These are phyloP conservation scores for Malassezia yamatoensis DNA, from an alignment of 1,284 basidiomycete genomes.

Conservation along the genomic window DNA sequence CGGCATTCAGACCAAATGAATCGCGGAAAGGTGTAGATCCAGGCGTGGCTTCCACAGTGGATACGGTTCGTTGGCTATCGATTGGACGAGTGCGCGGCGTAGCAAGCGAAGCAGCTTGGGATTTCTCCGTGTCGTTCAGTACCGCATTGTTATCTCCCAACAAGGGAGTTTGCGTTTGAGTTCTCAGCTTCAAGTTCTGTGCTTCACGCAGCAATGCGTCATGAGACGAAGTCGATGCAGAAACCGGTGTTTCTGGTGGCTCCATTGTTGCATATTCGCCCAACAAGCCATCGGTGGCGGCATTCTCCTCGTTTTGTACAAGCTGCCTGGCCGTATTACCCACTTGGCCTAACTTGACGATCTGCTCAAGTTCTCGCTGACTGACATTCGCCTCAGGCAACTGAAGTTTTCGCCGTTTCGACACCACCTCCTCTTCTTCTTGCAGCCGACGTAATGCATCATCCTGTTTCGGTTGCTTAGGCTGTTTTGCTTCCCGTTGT, in stretches of 20 bases:
- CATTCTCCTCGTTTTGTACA: slow-evolving; percentile 52
- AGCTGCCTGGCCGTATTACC: slow-evolving; percentile 77
- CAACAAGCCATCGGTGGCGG: slow-evolving; percentile 70
- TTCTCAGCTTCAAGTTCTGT: slow-evolving; percentile 85
- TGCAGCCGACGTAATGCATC: slow-evolving; percentile 94
- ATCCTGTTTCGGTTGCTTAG: slow-evolving; percentile 58
- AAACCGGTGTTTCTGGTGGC: slow-evolving; percentile 74
- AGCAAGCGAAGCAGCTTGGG: slow-evolving; percentile 6
- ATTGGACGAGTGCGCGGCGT: slow-evolving; percentile 54
- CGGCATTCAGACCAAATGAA: slow-evolving; percentile 70
- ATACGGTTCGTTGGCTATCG: no score
- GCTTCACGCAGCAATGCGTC: slow-evolving; percentile 71
- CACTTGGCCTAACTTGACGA: slow-evolving; percentile 92
- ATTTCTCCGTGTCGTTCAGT: slow-evolving; percentile 57
- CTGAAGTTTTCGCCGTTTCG: slow-evolving; percentile 71
- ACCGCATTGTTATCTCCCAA: slow-evolving; percentile 95
- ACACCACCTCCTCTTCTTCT: slow-evolving; percentile 92
- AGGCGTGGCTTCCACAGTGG: background rate
- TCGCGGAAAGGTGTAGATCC: slow-evolving; percentile 85
- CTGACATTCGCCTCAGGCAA: slow-evolving; percentile 86
- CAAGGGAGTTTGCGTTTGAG: slow-evolving; percentile 79
- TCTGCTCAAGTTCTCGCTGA: slow-evolving; percentile 91
- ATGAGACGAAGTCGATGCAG: slow-evolving; percentile 53
- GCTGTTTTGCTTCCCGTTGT: slow-evolving; percentile 63
- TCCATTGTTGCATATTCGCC: slow-evolving; percentile 86